Percentiles rank a stretch among this genome's conserved stretches.
Evolutionary conservation across 352 stramenopile genomes (phyloP).

Genomic region (Phytophthora crassamura): DNA sequence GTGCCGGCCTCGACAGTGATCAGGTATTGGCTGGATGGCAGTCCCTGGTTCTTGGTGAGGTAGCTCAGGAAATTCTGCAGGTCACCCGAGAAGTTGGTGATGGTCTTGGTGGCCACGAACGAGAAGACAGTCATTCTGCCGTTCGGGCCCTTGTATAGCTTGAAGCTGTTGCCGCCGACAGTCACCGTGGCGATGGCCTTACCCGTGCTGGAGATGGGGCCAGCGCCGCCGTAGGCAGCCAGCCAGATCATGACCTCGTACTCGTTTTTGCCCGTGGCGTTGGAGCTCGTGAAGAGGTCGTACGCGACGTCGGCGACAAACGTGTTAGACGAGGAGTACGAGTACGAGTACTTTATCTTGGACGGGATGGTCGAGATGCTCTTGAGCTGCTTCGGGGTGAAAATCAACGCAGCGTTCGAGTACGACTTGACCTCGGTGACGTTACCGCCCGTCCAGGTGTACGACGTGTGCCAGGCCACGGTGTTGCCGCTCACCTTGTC

Average conservation of each 20-base stretch:
- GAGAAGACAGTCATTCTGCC: slow-evolving; percentile 40
- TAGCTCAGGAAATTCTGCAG: slow-evolving; percentile 36
- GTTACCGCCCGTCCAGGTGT: slow-evolving; percentile 38
- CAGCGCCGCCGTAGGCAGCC: slow-evolving; percentile 31
- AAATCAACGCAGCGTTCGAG: slow-evolving; percentile 46
- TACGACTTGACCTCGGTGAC: slow-evolving; percentile 50
- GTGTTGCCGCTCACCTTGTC: slow-evolving; percentile 40
- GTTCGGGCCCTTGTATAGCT: slow-evolving; percentile 41
- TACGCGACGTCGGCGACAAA: slow-evolving; percentile 42
- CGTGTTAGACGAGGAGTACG: slow-evolving; percentile 22
- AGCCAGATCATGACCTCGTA: slow-evolving; percentile 53
- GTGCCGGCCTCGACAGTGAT: slow-evolving; percentile 37
- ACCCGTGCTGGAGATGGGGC: slow-evolving; percentile 40
- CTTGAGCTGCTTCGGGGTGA: slow-evolving; percentile 34
- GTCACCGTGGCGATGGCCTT: slow-evolving; percentile 30
- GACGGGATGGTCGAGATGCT: slow-evolving; percentile 39
- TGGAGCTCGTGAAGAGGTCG: slow-evolving; percentile 43
- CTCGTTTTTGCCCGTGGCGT: slow-evolving; percentile 28
- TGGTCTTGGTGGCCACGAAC: slow-evolving; percentile 34
- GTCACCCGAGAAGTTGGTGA: slow-evolving; percentile 31
- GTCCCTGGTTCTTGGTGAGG: slow-evolving; percentile 29
- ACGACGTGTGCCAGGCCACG: slow-evolving; percentile 52
- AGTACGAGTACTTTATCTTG: slow-evolving; percentile 39
- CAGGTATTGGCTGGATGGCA: slow-evolving; percentile 37
- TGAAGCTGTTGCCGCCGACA: slow-evolving; percentile 28